These are phyloP conservation scores for Nectriaceae sp. DNA, from an alignment of 2,329 filamentous ascomycete species.

Conservation along the genomic window DNA sequence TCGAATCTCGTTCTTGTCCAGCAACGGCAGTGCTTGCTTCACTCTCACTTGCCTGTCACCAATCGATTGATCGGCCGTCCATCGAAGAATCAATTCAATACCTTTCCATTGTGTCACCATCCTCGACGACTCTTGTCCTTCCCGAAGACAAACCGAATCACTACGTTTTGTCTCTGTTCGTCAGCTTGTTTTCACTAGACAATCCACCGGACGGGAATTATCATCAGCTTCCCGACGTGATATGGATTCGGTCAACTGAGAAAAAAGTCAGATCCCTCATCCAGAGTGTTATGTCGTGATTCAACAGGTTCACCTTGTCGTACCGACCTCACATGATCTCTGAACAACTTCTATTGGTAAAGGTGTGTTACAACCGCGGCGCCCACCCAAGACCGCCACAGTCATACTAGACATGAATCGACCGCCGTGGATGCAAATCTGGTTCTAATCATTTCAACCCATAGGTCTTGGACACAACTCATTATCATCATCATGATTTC, in stretches of 20 bases:
- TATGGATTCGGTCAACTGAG: slow-evolving; percentile 26
- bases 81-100: slow-evolving; percentile 8
- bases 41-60: not conserved
- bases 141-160: slow-evolving; percentile 12
- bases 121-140: slow-evolving; percentile 18
- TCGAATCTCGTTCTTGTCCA: too few species aligned
- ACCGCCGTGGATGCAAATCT: too few species aligned
- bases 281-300: slow-evolving; percentile 26
- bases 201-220: slow-evolving; percentile 1
- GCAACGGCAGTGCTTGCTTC: too few species aligned
- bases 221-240: slow-evolving; percentile 21
- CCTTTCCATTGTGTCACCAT: slow-evolving; percentile 23
- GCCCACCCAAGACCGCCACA: slow-evolving; percentile 1
- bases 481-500: slow-evolving; percentile 22
- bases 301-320: slow-evolving; percentile 21
- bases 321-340: slow-evolving; percentile 19
- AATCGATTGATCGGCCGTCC: slow-evolving; percentile 4
- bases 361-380: slow-evolving; percentile 18
- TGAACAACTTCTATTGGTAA: slow-evolving; percentile 17
- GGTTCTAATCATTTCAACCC: slow-evolving; percentile 9
- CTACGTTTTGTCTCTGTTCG: not conserved
- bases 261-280: slow-evolving; percentile 13
- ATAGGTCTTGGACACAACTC: slow-evolving; percentile 15
- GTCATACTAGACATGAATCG: too few species aligned
- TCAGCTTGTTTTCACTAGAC: not conserved